Base-by-base conservation (phyloP, 306 rosid genomes). In the Castanea crenata region DNA sequence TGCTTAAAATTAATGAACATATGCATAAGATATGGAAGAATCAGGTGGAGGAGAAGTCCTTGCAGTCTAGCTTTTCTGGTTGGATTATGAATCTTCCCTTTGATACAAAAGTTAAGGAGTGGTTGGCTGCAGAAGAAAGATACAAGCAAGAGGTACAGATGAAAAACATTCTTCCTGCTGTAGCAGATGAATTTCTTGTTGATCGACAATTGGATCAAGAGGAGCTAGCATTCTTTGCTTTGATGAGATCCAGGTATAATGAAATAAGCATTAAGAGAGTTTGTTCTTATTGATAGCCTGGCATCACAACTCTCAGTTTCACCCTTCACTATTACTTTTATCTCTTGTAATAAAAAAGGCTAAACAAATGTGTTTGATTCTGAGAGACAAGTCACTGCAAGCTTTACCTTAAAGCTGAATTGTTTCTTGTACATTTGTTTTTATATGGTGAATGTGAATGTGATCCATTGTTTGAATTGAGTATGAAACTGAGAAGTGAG, bases 191-290 rank as follows among this genome's bases (percentile, higher is more conserved):
- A 75, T 89, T 95, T 79, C 88, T 95, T 51, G 76, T 91, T 74
- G 92, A 91, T 75, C 76, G 73, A 79, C 86, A 82, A 82, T 89
- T 80, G 21, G 87, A 86, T 79, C 81, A 81, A 87, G 82, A 77
- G 99, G 99, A 84, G 97, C 96, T 71, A 92, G 89, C 81, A 80
- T 95, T 86, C 93, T 95, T 81, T 95, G 99, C 85, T 95, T 95
- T 23, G 99, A 95, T 76, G 99, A 95, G 86, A 95, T 95, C 80
- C 99, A 95, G 94, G 99, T 91, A 79, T 67, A 71, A 63, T 51
- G 74, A 81, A 79, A 67, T 62, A 49, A 25, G 56, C 31, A 71
- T 20, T 21, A n/a, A 35, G 56, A 15, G 46, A 19, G 34, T 76
- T 75, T 73, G 61, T 73, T 63, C 69, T 25, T n/a, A 29, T 74